Evolutionary conservation across 768 basidiomycete genomes (phyloP).

Genomic region (Amanita molliuscula): DNA sequence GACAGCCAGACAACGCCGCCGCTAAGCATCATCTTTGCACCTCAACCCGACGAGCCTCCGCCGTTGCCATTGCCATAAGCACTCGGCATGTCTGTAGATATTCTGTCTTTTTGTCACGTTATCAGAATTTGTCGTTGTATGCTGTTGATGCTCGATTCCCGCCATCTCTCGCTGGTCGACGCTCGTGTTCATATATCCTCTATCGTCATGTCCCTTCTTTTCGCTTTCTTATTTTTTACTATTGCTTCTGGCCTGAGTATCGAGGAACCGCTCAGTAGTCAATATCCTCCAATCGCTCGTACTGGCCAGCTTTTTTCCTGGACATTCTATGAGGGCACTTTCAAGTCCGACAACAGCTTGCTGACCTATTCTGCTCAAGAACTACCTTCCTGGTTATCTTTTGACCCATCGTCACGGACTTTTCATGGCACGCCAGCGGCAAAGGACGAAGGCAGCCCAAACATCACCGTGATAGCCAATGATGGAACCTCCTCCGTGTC

Average conservation of each 20-base stretch:
- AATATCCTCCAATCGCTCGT: slow-evolving; percentile 75
- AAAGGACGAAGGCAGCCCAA: slow-evolving; percentile 50
- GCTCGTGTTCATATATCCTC: background rate
- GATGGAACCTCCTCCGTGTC: slow-evolving; percentile 41
- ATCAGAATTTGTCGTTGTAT: background rate
- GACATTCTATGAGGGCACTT: slow-evolving; percentile 58
- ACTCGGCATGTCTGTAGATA: background rate
- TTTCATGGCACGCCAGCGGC: slow-evolving; percentile 62
- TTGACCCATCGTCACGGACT: slow-evolving; percentile 47
- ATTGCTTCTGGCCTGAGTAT: slow-evolving; percentile 21
- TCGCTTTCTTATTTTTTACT: slow-evolving; percentile 1
- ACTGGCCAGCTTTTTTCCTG: slow-evolving; percentile 55
- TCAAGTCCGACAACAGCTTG: slow-evolving; percentile 35
- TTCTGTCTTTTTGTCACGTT: background rate
- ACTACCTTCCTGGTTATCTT: slow-evolving; percentile 71
- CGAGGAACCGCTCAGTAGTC: slow-evolving; percentile 50
- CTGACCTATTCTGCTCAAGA: slow-evolving; percentile 40
- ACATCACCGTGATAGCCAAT: slow-evolving; percentile 54
- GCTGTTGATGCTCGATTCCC: background rate
- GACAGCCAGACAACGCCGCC: slow-evolving; percentile 83
- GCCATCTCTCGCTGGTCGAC: slow-evolving; percentile 6
- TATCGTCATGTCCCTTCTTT: slow-evolving; percentile 6
- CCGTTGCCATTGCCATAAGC: slow-evolving; percentile 40
- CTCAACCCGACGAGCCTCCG: slow-evolving; percentile 74
- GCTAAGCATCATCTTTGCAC: slow-evolving; percentile 73